phyloP scores from a whole-genome alignment of 805 yeast genomes.

The Candida arabinofermentans region DNA sequence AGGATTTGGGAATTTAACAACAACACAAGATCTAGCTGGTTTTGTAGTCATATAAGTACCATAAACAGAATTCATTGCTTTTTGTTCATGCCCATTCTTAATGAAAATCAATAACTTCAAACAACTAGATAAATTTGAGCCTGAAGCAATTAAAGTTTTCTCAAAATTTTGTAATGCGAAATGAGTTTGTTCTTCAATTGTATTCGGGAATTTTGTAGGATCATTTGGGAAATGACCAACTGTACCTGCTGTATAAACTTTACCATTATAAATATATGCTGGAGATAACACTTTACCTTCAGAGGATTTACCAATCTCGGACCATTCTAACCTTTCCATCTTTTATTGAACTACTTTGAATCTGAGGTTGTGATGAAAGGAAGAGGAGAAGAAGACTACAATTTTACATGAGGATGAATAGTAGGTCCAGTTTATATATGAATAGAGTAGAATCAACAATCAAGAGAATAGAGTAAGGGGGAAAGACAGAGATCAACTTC shows the following conservation, averaged over 20 bases:
- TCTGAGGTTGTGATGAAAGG: too few species aligned
- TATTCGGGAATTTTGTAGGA: conserved; percentile 31
- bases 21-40: conserved; percentile 53
- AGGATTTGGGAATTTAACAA: conserved; percentile 49
- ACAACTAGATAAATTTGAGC: conserved; percentile 42
- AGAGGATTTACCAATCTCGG: conserved; percentile 1
- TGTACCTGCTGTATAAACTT: conserved; percentile 27
- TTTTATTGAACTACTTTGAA: too few species aligned
- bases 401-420: too few species aligned
- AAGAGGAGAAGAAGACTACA: too few species aligned
- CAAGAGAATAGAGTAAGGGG: too few species aligned
- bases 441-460: too few species aligned
- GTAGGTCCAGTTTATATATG: too few species aligned
- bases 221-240: conserved; percentile 32
- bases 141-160: conserved; percentile 39
- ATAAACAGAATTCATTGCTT: conserved; percentile 43
- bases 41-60: conserved; percentile 40
- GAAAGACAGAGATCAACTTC: too few species aligned
- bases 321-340: conserved; percentile 32
- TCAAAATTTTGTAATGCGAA: conserved; percentile 41
- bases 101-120: conserved; percentile 49
- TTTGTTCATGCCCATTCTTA: conserved; percentile 38
- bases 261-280: conserved; percentile 3
- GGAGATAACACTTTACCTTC: conserved; percentile 1
- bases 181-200: conserved; percentile 43